Percentiles rank a stretch among this genome's conserved stretches.
These are phyloP conservation scores for Trichocomaceae sp. DNA, from an alignment of 2,329 filamentous ascomycete genomes.

Conservation along the genomic window DNA sequence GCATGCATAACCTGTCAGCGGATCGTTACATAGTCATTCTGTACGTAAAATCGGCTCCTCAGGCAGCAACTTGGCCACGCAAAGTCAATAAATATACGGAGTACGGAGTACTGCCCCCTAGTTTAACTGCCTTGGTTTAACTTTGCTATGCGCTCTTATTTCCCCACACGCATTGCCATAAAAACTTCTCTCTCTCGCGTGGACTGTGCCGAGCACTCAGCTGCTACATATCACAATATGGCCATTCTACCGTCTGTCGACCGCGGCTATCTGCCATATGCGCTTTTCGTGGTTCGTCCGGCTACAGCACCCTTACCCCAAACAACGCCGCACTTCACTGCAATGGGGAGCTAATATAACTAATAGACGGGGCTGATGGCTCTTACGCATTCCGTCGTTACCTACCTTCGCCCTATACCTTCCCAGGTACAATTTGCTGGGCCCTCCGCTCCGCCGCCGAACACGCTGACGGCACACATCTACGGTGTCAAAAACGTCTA, in stretches of 20 bases:
- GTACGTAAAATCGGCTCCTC: background rate
- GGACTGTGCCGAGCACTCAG: background rate
- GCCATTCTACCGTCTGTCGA: slow-evolving; percentile 8
- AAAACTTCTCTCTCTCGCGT: background rate
- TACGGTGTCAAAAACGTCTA: slow-evolving; percentile 35
- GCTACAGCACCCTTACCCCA: background rate
- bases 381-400: slow-evolving; percentile 22
- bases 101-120: no score
- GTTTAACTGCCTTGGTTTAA: no score
- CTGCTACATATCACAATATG: background rate
- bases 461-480: slow-evolving; percentile 26
- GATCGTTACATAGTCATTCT: no score
- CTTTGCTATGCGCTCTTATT: no score
- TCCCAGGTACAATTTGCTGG: slow-evolving; percentile 25
- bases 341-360: background rate
- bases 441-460: slow-evolving; percentile 20
- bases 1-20: background rate
- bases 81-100: no score
- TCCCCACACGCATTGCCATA: background rate
- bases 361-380: slow-evolving; percentile 19
- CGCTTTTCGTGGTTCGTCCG: slow-evolving; percentile 19
- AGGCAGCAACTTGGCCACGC: background rate
- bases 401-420: slow-evolving; percentile 21
- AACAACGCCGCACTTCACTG: background rate
- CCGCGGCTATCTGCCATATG: slow-evolving; percentile 25